phyloP scores from a whole-genome alignment of 805 yeast species.

The Sugiyamaella americana region DNA sequence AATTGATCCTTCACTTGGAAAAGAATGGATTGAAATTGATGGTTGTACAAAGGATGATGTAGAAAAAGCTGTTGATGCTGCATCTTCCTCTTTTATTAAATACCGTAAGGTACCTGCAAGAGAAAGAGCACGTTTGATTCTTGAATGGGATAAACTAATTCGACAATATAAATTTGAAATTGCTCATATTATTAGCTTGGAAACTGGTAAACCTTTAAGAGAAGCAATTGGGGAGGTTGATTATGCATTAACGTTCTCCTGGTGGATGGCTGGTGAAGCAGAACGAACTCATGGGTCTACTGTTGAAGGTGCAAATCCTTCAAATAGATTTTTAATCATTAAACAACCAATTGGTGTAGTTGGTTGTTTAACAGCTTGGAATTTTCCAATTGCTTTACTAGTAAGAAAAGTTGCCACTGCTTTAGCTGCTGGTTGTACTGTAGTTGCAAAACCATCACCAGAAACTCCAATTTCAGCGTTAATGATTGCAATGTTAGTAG shows the following conservation, averaged over 20 bases:
- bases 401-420: conserved; percentile 71
- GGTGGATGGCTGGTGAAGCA: conserved; percentile 76
- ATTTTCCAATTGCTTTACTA: conserved; percentile 74
- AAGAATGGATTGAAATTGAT: conserved; percentile 40
- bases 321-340: conserved; percentile 45
- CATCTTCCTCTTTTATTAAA: conserved; percentile 45
- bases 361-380: conserved; percentile 77
- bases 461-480: conserved; percentile 71
- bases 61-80: conserved; percentile 53
- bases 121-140: conserved; percentile 48
- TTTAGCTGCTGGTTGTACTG: conserved; percentile 71
- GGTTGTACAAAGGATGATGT: conserved; percentile 23
- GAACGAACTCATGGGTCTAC: conserved; percentile 11
- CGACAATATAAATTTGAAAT: conserved; percentile 55
- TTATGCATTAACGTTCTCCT: conserved; percentile 71
- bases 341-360: conserved; percentile 78
- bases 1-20: conserved; percentile 63
- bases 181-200: conserved; percentile 56
- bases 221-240: conserved; percentile 65
- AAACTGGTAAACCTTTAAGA: conserved; percentile 66
- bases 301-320: conserved; percentile 3
- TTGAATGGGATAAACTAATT: conserved; percentile 48
- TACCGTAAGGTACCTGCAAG: conserved; percentile 54
- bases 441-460: conserved; percentile 68
- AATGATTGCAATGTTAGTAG: conserved; percentile 54